A percentile compares a stretch with the other conserved stretches of the same genome.
Evolutionary conservation across 1,139 yeast genomes (phyloP).

Genomic region (Debaryomycetaceae sp.): DNA sequence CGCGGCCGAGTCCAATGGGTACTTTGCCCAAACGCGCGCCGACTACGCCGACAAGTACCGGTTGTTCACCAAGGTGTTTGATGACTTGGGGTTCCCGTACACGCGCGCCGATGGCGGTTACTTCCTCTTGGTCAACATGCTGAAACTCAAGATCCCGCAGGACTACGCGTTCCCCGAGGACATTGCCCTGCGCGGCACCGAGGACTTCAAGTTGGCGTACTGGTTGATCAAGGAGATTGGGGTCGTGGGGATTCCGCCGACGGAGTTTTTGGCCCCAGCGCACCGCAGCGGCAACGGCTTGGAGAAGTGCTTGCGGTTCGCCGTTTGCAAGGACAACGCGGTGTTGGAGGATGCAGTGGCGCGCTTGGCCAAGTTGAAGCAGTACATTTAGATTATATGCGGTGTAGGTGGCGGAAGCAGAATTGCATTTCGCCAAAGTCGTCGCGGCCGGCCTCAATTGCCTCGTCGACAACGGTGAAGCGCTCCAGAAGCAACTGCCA

Average conservation of each 20-base stretch:
- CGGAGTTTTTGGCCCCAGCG: slow-evolving; percentile 68
- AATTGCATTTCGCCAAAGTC: slow-evolving; percentile 79
- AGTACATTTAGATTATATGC: slow-evolving; percentile 36
- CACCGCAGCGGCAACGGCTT: slow-evolving; percentile 69
- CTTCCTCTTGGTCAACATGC: slow-evolving; percentile 81
- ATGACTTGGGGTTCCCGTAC: slow-evolving; percentile 82
- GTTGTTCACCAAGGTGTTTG: slow-evolving; percentile 71
- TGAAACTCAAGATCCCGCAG: slow-evolving; percentile 72
- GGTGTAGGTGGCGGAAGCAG: slow-evolving; percentile 37
- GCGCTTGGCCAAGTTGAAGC: slow-evolving; percentile 64
- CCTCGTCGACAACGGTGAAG: slow-evolving; percentile 20
- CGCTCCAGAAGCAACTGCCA: slow-evolving; percentile 50
- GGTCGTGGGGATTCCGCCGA: slow-evolving; percentile 94
- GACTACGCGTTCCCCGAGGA: slow-evolving; percentile 71
- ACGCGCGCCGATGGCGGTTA: slow-evolving; percentile 92
- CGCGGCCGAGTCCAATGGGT: slow-evolving; percentile 55
- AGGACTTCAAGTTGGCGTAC: slow-evolving; percentile 83
- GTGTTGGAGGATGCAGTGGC: slow-evolving; percentile 77
- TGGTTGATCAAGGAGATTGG: slow-evolving; percentile 93
- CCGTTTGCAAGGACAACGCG: slow-evolving; percentile 89
- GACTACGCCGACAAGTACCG: slow-evolving; percentile 68
- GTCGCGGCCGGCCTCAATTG: slow-evolving; percentile 62
- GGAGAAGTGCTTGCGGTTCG: slow-evolving; percentile 85
- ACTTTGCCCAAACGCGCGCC: slow-evolving; percentile 64
- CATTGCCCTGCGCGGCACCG: slow-evolving; percentile 58